A percentile compares a stretch with the other conserved stretches of the same genome.
phyloP scores from a whole-genome alignment of 2,329 filamentous ascomycete species.

The Colletotrichum sojae region DNA sequence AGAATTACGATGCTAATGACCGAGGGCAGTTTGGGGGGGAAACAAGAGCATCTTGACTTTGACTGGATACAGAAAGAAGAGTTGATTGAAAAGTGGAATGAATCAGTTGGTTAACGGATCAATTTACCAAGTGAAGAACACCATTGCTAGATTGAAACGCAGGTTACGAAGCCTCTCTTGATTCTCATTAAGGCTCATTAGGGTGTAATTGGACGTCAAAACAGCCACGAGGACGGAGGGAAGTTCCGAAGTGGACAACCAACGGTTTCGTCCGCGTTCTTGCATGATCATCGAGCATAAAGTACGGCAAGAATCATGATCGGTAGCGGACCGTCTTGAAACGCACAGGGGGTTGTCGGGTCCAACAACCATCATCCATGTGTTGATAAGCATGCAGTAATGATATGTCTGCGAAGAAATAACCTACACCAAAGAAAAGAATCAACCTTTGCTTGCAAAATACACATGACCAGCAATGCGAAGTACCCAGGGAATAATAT shows the following conservation, averaged over 20 bases:
- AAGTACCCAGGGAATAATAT: too few species aligned
- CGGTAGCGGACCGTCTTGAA: constrained; percentile 21
- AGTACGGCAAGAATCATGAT: not conserved
- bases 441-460: too few species aligned
- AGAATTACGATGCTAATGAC: not conserved
- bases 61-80: too few species aligned
- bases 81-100: too few species aligned
- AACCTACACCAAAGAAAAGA: too few species aligned
- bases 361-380: constrained; percentile 34
- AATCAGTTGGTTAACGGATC: too few species aligned
- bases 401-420: too few species aligned
- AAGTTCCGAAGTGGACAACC: too few species aligned
- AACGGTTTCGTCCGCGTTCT: not conserved
- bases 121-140: not conserved
- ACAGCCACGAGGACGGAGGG: not conserved
- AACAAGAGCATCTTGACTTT: not conserved
- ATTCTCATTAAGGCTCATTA: too few species aligned
- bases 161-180: not conserved
- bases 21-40: not conserved
- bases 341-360: constrained; percentile 18
- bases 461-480: too few species aligned
- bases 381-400: constrained; percentile 4
- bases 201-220: not conserved
- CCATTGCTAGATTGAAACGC: not conserved
- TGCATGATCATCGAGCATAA: constrained; percentile 7